These are phyloP conservation scores for Kluyveromyces lactis DNA, from an alignment of 805 yeast species.

Conservation along the genomic window DNA sequence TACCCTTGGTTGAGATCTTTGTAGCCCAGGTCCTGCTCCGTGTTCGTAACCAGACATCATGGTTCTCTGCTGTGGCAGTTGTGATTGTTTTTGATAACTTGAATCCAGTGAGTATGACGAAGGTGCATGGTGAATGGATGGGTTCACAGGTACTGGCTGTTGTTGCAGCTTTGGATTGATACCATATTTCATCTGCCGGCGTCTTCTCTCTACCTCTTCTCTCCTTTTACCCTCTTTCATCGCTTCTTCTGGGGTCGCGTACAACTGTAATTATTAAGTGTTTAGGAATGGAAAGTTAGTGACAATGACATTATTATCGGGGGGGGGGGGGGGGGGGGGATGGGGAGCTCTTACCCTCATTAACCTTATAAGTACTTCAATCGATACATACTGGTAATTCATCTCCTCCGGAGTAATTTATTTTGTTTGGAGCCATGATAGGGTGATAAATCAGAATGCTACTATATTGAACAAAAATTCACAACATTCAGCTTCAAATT, in stretches of 20 bases:
- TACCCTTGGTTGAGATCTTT: background rate
- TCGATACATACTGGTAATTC: slow-evolving; percentile 18
- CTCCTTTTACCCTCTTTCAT: slow-evolving; percentile 22
- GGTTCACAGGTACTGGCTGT: slow-evolving; percentile 7
- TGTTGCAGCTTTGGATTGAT: slow-evolving; percentile 9
- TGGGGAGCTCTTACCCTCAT: too few relatives aligned
- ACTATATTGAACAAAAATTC: too few relatives aligned
- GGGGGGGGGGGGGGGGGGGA: too few relatives aligned
- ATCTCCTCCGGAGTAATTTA: slow-evolving; percentile 29
- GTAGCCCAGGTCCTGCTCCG: background rate
- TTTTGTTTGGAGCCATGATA: slow-evolving; percentile 24
- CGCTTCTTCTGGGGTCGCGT: slow-evolving; percentile 31
- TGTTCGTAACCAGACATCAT: background rate
- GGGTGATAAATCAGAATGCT: too few relatives aligned
- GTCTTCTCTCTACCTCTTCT: slow-evolving; percentile 20
- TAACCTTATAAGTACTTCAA: too few relatives aligned
- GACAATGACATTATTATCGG: too few relatives aligned
- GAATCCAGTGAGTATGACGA: slow-evolving; percentile 5
- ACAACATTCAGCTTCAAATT: too few relatives aligned
- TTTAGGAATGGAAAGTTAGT: background rate
- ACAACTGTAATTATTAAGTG: slow-evolving; percentile 10
- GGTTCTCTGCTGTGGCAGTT: slow-evolving; percentile 4
- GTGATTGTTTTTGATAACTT: background rate
- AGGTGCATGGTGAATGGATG: slow-evolving; percentile 17
- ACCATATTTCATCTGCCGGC: slow-evolving; percentile 19